These are phyloP conservation scores for Petasospora rhodanensis DNA, from an alignment of 1,139 yeast genomes.

Conservation along the genomic window DNA sequence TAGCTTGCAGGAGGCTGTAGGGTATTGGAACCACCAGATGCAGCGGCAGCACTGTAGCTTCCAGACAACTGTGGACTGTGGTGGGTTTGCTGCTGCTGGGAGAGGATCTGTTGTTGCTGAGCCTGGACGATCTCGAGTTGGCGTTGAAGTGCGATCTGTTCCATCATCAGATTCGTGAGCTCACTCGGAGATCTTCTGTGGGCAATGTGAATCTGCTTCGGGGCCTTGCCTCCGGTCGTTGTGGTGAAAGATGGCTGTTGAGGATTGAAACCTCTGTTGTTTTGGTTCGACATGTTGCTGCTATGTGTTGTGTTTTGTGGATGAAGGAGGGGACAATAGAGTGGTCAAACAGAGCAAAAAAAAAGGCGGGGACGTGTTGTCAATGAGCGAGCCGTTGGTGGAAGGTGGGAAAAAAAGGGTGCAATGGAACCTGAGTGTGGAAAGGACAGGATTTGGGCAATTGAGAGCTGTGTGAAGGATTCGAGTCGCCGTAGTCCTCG, in stretches of 20 bases:
- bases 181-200: slow-evolving; percentile 94
- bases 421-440: too few relatives aligned
- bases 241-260: slow-evolving; percentile 25
- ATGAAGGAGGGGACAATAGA: neutral
- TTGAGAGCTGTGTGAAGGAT: too few relatives aligned
- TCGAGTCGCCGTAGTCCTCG: too few relatives aligned
- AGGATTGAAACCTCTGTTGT: slow-evolving; percentile 13
- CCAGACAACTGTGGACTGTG: slow-evolving; percentile 37
- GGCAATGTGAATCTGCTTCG: slow-evolving; percentile 73
- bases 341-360: neutral
- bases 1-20: slow-evolving; percentile 11
- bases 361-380: too few relatives aligned
- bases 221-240: slow-evolving; percentile 38
- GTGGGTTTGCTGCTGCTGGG: slow-evolving; percentile 37
- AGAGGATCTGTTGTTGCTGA: slow-evolving; percentile 82
- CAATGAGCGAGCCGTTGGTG: too few relatives aligned
- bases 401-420: too few relatives aligned
- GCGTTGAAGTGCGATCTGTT: slow-evolving; percentile 87
- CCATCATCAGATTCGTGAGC: slow-evolving; percentile 90
- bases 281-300: slow-evolving; percentile 4
- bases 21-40: slow-evolving; percentile 8
- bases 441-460: too few relatives aligned
- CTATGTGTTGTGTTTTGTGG: neutral
- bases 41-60: slow-evolving; percentile 13
- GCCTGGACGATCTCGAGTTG: slow-evolving; percentile 89